Base-by-base conservation (phyloP, 1,284 basidiomycete species). In the Leccinum brunneo-olivaceum region DNA sequence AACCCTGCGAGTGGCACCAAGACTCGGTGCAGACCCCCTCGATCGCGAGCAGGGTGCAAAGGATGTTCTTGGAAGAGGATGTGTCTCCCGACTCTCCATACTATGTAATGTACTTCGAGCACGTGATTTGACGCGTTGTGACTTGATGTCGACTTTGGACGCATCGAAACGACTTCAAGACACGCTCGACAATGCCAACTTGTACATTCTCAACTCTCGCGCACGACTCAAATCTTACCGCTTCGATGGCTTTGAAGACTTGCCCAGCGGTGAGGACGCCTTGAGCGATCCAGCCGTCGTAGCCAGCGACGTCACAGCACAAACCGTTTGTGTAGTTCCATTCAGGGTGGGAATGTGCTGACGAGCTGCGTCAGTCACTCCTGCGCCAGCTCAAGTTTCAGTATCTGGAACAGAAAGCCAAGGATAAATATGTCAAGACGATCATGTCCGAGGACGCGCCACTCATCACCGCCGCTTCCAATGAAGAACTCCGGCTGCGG, bases 341-440 rank as follows among this genome's bases (percentile, higher is more conserved):
- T 35, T 34, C 14, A 4, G 0, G 3, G 12, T 4, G 6, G 14
- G 25, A 2, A 36, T 34, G 34, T 19, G 34, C 47, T 47, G 37
- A 44, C 37, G 24, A 41, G 28, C 2, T 4, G 14, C 33, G 24
- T 25, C 43, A 90, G 85, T 73, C 81, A 4, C 86, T 81, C 57
- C 72, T 92, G 32, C 73, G 84, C n/a, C 84, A 85, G 53, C 74
- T 91, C 19, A 92, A 92, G 62, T 89, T 88, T 56, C 83, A 84
- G 50, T 90, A 88, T 55, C 68, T 91, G 18, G 88, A 92, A 55
- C 85, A 90, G 62, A 87, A 90, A 53, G 86, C 90, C 4, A 92
- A 92, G 60, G 78, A 88, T 51, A 80, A 84, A 61, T 92, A 91
- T 57, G 73, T 91, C 55, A 84, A 83, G 58, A 80, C 78, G 0